Conservation (phyloP, 2,329 filamentous ascomycete genomes). For the Karstenula rhodostoma region DNA sequence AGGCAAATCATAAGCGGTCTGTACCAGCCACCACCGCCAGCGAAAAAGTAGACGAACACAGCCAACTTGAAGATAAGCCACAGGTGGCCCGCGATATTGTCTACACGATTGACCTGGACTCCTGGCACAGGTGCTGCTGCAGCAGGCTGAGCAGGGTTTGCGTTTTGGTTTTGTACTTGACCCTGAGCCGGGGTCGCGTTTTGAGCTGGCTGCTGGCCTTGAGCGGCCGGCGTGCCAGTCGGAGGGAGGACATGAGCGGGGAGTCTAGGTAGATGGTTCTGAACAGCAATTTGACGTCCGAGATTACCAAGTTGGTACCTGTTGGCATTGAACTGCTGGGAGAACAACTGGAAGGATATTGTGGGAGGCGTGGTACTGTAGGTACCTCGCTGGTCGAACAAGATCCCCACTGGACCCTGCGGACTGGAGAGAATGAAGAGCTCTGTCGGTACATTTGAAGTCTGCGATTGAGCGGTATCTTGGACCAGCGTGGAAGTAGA, state of each 20-base stretch:
- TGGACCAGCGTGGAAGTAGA: conserved; percentile 20
- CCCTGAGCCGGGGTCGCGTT: conserved; percentile 5
- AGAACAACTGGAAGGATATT: conserved; percentile 41
- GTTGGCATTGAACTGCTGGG: conserved; percentile 44
- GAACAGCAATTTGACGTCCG: conserved; percentile 42
- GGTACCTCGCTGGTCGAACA: conserved; percentile 47
- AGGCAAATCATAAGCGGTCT: conserved; percentile 51
- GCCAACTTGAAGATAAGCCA: conserved; percentile 68
- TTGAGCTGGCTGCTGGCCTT: conserved; percentile 15
- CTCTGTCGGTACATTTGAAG: conserved; percentile 33
- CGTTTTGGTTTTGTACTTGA: conserved; percentile 18
- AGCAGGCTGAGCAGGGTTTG: conserved; percentile 11
- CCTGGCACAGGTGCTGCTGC: conserved; percentile 10
- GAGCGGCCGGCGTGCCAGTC: conserved; percentile 20
- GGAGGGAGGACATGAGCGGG: conserved; percentile 15
- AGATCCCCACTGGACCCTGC: conserved; percentile 46
- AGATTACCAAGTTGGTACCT: conserved; percentile 42
- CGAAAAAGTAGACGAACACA: conserved; percentile 67
- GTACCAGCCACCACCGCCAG: conserved; percentile 53
- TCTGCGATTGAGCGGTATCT: conserved; percentile 18
- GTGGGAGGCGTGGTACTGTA: conserved; percentile 44
- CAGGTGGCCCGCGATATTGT: conserved; percentile 48
- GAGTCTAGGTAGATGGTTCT: conserved; percentile 22
- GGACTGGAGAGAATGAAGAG: conserved; percentile 48
- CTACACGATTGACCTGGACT: conserved; percentile 36